Conservation (phyloP, 129 eudicot species). For the Silybum marianum region DNA sequence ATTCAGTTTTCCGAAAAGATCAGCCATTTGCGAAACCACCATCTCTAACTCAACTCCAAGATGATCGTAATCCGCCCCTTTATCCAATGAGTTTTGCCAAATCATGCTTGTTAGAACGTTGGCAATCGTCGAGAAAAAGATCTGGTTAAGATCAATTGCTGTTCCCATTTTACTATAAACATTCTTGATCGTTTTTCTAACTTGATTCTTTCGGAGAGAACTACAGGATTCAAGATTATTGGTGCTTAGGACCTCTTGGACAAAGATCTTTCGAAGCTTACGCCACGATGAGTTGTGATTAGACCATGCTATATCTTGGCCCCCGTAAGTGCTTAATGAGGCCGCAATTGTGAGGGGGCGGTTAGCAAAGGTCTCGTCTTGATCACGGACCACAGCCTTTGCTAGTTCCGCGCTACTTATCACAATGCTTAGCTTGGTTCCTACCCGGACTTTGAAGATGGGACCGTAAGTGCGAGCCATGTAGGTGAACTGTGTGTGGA, state of each 20-base stretch:
- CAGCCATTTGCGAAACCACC: slow-evolving; percentile 24
- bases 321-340: neutral
- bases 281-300: neutral
- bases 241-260: neutral
- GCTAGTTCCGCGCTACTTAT: neutral
- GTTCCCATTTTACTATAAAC: slow-evolving; percentile 32
- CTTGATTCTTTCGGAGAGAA: neutral
- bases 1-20: slow-evolving; percentile 39
- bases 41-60: slow-evolving; percentile 38
- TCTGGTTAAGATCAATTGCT: slow-evolving; percentile 37
- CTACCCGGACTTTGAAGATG: neutral
- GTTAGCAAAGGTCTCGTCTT: neutral
- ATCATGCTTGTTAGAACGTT: slow-evolving; percentile 51
- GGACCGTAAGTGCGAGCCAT: neutral
- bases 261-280: neutral
- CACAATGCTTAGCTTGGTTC: neutral
- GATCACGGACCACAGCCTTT: neutral
- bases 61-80: slow-evolving; percentile 14
- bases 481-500: neutral
- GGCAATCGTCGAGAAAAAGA: slow-evolving; percentile 31
- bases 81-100: slow-evolving; percentile 44
- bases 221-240: neutral
- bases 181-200: neutral
- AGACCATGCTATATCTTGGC: neutral
- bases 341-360: neutral